Conservation (phyloP, 352 stramenopile species). For the Phytophthora pluvialis region DNA sequence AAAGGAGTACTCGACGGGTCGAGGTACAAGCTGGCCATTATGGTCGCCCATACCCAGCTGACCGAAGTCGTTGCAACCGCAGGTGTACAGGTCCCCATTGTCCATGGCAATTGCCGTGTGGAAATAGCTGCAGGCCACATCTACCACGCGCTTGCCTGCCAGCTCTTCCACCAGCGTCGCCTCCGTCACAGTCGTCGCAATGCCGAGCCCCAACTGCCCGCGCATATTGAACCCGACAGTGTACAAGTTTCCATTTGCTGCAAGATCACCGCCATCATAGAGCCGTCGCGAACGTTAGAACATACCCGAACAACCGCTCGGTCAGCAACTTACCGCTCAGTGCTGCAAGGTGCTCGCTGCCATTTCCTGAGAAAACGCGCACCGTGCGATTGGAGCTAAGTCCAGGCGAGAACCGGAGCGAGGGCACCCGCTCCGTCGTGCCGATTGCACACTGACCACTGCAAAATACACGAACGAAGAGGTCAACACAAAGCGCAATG, state of each 20-base stretch:
- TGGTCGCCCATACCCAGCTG: constrained; percentile 85
- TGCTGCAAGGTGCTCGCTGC: constrained; percentile 91
- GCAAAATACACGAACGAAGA: neutral
- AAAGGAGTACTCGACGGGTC: constrained; percentile 59
- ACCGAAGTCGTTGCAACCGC: constrained; percentile 93
- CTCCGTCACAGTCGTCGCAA: constrained; percentile 64
- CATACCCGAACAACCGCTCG: neutral
- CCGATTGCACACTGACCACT: constrained; percentile 92
- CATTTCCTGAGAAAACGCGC: constrained; percentile 91
- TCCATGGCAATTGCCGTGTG: constrained; percentile 87
- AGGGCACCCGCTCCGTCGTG: constrained; percentile 74
- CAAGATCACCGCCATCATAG: neutral
- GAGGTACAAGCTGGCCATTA: constrained; percentile 72
- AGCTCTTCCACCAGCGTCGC: constrained; percentile 56
- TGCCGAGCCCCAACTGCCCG: constrained; percentile 89
- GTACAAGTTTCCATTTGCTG: constrained; percentile 82
- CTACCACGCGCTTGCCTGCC: constrained; percentile 58
- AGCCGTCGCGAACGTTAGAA: neutral
- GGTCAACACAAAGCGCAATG: constrained; percentile 3
- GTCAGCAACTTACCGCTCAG: constrained; percentile 58
- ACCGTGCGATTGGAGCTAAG: constrained; percentile 68
- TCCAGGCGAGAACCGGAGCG: constrained; percentile 50
- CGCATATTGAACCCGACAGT: constrained; percentile 94
- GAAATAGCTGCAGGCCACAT: constrained; percentile 93
- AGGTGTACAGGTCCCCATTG: constrained; percentile 84